Percentiles rank a stretch among this genome's conserved stretches.
Conservation (phyloP, 768 basidiomycete genomes). For the Sarcodon aspratus region DNA sequence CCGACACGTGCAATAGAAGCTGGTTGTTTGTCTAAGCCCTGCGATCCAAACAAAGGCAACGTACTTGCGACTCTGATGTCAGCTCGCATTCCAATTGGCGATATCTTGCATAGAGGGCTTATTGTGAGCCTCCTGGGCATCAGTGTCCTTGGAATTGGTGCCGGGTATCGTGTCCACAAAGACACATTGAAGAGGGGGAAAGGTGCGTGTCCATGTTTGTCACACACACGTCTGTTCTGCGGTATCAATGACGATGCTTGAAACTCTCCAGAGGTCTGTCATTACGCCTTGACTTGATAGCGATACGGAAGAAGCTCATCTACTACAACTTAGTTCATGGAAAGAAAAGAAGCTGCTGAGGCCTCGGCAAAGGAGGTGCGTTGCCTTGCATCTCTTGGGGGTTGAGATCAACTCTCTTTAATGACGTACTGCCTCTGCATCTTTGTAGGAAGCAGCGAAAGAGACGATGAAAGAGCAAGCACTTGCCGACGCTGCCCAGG, state of each 20-base stretch:
- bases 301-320: neutral
- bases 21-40: too few species aligned
- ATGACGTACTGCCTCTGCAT: neutral
- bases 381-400: neutral
- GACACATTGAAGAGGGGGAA: constrained; percentile 41
- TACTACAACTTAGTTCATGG: neutral
- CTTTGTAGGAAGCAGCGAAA: neutral
- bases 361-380: neutral
- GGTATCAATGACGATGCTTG: neutral
- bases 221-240: too few species aligned
- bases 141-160: constrained; percentile 39
- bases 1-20: too few species aligned
- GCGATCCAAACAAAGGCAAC: too few species aligned
- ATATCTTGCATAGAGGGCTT: constrained; percentile 43
- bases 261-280: neutral
- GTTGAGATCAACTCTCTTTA: neutral
- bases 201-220: constrained; percentile 27
- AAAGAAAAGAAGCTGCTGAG: neutral
- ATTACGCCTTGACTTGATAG: neutral
- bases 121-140: constrained; percentile 41
- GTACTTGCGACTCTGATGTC: neutral
- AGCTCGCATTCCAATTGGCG: constrained; percentile 22
- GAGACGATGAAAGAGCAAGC: neutral
- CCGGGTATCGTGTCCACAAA: constrained; percentile 40
- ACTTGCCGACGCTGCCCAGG: neutral